Percentiles rank a stretch among this genome's conserved stretches.
These are phyloP conservation scores for Arthrobotrys pseudoclavata DNA, from an alignment of 2,329 filamentous ascomycete species.

Conservation along the genomic window DNA sequence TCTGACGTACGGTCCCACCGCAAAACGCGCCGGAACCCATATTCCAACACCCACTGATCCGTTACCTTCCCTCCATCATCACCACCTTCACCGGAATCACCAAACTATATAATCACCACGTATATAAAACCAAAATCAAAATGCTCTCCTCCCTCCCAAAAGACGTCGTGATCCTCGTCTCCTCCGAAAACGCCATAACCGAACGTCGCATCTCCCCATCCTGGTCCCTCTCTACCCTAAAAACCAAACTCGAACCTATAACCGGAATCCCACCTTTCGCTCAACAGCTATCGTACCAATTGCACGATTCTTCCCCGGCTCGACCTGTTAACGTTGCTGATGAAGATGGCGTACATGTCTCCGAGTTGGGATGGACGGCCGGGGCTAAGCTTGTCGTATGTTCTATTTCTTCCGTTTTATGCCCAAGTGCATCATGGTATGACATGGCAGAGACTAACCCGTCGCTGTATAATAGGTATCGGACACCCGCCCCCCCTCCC, in stretches of 20 bases:
- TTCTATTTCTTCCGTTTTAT: background rate
- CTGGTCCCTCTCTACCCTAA: conserved; percentile 88
- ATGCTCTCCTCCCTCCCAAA: conserved; percentile 33
- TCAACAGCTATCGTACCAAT: conserved; percentile 81
- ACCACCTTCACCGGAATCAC: background rate
- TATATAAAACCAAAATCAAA: background rate
- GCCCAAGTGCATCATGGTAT: background rate
- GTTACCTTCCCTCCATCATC: background rate
- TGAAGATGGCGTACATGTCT: conserved; percentile 78
- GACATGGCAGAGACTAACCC: background rate
- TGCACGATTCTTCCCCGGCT: conserved; percentile 70
- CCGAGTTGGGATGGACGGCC: conserved; percentile 76
- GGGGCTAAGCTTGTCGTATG: conserved; percentile 83
- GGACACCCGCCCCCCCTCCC: conserved; percentile 81
- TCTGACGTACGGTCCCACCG: background rate
- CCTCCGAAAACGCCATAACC: conserved; percentile 81
- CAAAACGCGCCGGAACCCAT: conserved; percentile 15
- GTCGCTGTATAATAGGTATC: conserved; percentile 72
- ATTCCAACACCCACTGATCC: background rate
- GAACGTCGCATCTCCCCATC: conserved; percentile 93
- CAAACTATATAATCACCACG: background rate
- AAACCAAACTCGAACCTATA: conserved; percentile 88
- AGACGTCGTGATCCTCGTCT: conserved; percentile 81
- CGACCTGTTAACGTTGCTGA: conserved; percentile 71
- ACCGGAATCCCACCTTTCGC: conserved; percentile 87